phyloP scores from a whole-genome alignment of 1,284 basidiomycete genomes.

The Rhodotorula sp. region DNA sequence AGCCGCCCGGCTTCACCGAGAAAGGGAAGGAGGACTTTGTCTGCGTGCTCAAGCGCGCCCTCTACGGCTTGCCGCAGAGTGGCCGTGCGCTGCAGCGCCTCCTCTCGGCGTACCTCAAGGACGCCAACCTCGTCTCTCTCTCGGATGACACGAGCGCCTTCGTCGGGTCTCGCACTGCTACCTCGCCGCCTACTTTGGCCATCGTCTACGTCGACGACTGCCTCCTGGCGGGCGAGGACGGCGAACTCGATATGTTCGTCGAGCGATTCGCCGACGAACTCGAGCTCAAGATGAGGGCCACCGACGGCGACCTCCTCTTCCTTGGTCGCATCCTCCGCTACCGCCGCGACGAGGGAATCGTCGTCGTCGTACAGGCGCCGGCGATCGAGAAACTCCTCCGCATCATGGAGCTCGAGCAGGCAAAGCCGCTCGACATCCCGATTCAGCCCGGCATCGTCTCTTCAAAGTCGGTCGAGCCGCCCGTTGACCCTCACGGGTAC shows the following conservation, averaged over 20 bases:
- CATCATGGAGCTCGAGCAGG: not conserved
- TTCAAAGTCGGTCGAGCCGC: not conserved
- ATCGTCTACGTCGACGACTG: conserved; percentile 1
- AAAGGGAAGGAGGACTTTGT: not conserved
- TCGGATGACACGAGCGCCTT: not conserved
- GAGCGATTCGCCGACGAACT: not conserved
- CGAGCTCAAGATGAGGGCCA: not conserved
- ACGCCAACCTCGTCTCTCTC: not conserved
- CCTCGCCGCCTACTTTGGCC: not conserved
- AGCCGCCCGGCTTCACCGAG: not conserved
- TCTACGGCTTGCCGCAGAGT: not conserved
- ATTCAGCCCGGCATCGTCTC: conserved; percentile 6
- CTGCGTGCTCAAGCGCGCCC: not conserved
- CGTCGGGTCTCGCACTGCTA: not conserved
- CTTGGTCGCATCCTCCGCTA: not conserved
- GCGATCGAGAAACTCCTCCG: not conserved
- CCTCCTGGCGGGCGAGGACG: not conserved
- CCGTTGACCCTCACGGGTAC: not conserved
- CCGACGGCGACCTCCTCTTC: not conserved
- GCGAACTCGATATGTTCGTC: not conserved
- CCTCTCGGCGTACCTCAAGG: not conserved
- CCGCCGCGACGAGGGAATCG: not conserved
- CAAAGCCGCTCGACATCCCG: not conserved
- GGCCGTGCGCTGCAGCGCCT: not conserved
- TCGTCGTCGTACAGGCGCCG: not conserved